phyloP scores from a whole-genome alignment of 148 eudicot species.

The Silene conica region DNA sequence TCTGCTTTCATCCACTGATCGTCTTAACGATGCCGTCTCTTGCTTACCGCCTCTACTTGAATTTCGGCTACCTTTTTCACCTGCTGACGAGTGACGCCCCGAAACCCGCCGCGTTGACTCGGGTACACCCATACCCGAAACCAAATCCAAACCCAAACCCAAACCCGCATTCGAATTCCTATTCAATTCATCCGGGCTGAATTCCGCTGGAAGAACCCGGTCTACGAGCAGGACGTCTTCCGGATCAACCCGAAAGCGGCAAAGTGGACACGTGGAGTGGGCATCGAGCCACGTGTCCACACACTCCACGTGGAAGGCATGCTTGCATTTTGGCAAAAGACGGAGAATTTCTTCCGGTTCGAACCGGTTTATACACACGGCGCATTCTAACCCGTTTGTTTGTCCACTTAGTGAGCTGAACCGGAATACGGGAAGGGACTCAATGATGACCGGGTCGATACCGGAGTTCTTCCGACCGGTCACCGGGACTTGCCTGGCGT shows the following conservation, averaged over 20 bases:
- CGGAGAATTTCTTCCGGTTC: slow-evolving; percentile 60
- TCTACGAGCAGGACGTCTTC: slow-evolving; percentile 54
- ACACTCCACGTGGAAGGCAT: slow-evolving; percentile 89
- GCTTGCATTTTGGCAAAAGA: slow-evolving; percentile 73
- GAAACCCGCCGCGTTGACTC: slow-evolving; percentile 38
- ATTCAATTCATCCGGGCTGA: too few relatives aligned
- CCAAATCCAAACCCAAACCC: too few relatives aligned
- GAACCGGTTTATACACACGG: slow-evolving; percentile 73
- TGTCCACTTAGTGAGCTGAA: slow-evolving; percentile 49
- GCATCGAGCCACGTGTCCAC: slow-evolving; percentile 90
- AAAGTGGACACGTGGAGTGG: slow-evolving; percentile 87
- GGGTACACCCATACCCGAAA: not conserved
- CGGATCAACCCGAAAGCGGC: slow-evolving; percentile 73
- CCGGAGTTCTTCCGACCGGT: slow-evolving; percentile 52
- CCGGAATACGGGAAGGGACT: slow-evolving; percentile 65
- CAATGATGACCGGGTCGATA: slow-evolving; percentile 51
- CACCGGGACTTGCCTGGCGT: not conserved
- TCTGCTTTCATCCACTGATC: slow-evolving; percentile 40
- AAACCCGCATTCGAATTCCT: too few relatives aligned
- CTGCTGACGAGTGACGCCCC: slow-evolving; percentile 69
- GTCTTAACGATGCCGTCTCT: slow-evolving; percentile 23
- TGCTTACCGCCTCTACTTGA: slow-evolving; percentile 10
- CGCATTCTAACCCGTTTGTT: slow-evolving; percentile 76
- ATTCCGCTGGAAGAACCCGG: not conserved
- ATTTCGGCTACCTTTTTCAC: slow-evolving; percentile 33